Evolutionary conservation across 768 basidiomycete genomes (phyloP).

Genomic region (Termitomyces titanicus): DNA sequence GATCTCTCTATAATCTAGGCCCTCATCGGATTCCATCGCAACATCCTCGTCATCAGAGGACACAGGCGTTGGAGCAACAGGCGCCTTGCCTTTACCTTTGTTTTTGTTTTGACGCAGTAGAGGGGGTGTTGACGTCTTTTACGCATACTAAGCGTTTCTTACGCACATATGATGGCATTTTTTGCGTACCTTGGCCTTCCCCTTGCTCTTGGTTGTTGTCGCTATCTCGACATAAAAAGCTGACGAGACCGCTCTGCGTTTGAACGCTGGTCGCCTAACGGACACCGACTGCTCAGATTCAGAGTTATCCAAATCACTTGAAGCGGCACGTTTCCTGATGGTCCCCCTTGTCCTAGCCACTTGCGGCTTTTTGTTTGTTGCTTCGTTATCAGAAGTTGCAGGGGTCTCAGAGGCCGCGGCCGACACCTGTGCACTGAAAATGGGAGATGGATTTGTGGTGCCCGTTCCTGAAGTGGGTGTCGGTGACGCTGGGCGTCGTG

Average conservation of each 20-base stretch:
- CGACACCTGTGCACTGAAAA: conserved; percentile 46
- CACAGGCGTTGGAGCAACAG: conserved; percentile 22
- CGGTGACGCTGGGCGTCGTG: conserved; percentile 24
- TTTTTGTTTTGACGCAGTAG: conserved; percentile 8
- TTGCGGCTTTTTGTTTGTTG: conserved; percentile 17
- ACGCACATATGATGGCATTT: background rate
- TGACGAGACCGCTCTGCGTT: conserved; percentile 30
- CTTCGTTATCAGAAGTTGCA: conserved; percentile 44
- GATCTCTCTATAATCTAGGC: conserved; percentile 34
- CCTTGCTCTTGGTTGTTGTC: conserved; percentile 16
- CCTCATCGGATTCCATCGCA: conserved; percentile 29
- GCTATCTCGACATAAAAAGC: conserved; percentile 33
- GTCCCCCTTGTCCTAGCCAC: conserved; percentile 10
- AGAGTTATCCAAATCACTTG: conserved; percentile 18
- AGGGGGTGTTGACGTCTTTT: conserved; percentile 8
- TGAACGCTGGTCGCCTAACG: conserved; percentile 24
- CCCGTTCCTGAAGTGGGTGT: conserved; percentile 38
- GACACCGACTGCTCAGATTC: conserved; percentile 19
- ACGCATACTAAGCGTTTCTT: background rate
- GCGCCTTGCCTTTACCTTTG: conserved; percentile 37
- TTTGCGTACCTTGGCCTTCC: conserved; percentile 20
- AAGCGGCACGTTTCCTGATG: conserved; percentile 22
- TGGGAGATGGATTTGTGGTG: conserved; percentile 44
- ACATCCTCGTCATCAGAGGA: conserved; percentile 30
- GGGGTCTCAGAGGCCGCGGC: conserved; percentile 45